Base-by-base conservation (phyloP, 768 basidiomycete species). In the Rhodotorula babjevae region DNA sequence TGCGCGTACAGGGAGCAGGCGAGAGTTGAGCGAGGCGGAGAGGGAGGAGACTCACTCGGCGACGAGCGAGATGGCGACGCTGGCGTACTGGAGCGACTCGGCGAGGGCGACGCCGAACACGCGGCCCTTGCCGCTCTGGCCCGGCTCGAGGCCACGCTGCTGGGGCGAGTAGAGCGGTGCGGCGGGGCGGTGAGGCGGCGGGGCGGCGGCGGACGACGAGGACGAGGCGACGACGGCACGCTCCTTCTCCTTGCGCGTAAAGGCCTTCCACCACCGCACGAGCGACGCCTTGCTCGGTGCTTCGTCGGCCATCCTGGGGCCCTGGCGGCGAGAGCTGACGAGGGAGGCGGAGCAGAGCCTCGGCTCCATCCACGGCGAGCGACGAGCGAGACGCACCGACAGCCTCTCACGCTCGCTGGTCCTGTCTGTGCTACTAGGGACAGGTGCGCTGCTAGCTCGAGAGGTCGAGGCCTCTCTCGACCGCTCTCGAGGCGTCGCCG, bases 41-140 rank as follows among this genome's bases (percentile, higher is more conserved):
- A 62, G 31, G 31, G 7, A 33, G 6, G n/a, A 15, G 42, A 79
- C 81, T 68, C 64, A 81, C 80, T 89, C 84, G 69, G 89, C 90
- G 12, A 91, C 88, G 23, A 93, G 95, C 18, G 90, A 92, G 79
- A 98, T 95, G 79, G 94, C 93, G 2, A 96, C 95, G 77, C 87
- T 90, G 25, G 95, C 95, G 80, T 89, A 90, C 77, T 85, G 85
- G 76, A 98, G 83, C 72, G 89, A 90, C 79, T 94, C 91, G 77
- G 86, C 86, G 78, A 97, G 86, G 3, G 92, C 88, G 68, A 87
- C 89, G 10, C 90, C 90, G 78, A 98, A 98, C 44, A 98, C 92
- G 18, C 76, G 53, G 9, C 62, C 69, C 44, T 50, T 44, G 29
- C 71, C 73, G 56, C 69, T 67, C 57, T 55, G 55, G 23, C 63